A percentile compares a stretch with the other conserved stretches of the same genome.
Evolutionary conservation across 2,329 filamentous ascomycete genomes (phyloP).

Genomic region (Capronia epimyces): DNA sequence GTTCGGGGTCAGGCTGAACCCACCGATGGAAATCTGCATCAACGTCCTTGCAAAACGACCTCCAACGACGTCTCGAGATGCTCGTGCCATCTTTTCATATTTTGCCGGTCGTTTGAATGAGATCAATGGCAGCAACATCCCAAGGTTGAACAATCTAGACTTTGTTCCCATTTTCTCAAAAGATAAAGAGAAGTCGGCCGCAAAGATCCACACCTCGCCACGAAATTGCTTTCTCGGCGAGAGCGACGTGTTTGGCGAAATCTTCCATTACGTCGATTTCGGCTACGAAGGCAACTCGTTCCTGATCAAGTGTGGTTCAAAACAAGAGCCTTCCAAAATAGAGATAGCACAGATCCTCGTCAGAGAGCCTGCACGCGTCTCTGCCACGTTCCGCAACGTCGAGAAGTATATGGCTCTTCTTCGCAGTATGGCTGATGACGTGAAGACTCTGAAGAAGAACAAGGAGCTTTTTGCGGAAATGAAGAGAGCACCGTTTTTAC

Average conservation of each 20-base stretch:
- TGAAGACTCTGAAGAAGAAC: slow-evolving; percentile 66
- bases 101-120: slow-evolving; percentile 73
- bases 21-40: slow-evolving; percentile 70
- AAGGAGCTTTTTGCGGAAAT: slow-evolving; percentile 72
- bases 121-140: slow-evolving; percentile 56
- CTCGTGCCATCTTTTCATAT: slow-evolving; percentile 72
- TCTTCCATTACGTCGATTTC: slow-evolving; percentile 97
- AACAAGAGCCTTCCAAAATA: slow-evolving; percentile 77
- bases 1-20: slow-evolving; percentile 80
- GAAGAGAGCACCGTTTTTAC: slow-evolving; percentile 67
- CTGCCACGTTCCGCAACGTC: slow-evolving; percentile 69
- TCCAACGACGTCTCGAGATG: slow-evolving; percentile 61
- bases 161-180: slow-evolving; percentile 63
- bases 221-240: slow-evolving; percentile 73
- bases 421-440: slow-evolving; percentile 70
- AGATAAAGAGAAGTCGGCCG: slow-evolving; percentile 36
- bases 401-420: slow-evolving; percentile 85
- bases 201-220: slow-evolving; percentile 58
- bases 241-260: slow-evolving; percentile 69
- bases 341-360: slow-evolving; percentile 84
- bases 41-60: slow-evolving; percentile 66
- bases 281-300: slow-evolving; percentile 82
- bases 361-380: slow-evolving; percentile 72
- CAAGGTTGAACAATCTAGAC: slow-evolving; percentile 56
- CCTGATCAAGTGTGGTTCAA: slow-evolving; percentile 80